A percentile compares a stretch with the other conserved stretches of the same genome.
Evolutionary conservation across 768 basidiomycete species (phyloP).

Genomic region (Tylopilus plumbeoviolaceoides): DNA sequence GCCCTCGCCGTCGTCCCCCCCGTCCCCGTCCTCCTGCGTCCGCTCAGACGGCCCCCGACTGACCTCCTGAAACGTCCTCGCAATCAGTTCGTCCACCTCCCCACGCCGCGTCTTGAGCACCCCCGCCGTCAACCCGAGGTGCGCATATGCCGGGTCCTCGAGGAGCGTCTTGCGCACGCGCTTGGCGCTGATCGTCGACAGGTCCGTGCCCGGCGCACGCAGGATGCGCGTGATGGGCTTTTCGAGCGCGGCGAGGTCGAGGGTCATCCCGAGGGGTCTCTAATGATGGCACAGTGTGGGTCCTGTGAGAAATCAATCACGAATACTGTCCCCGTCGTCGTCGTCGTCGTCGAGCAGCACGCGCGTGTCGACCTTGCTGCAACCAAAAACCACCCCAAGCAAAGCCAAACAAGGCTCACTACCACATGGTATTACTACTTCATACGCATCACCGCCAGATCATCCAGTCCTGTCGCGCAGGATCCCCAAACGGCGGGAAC

Average conservation of each 20-base stretch:
- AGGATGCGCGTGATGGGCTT: slow-evolving; percentile 66
- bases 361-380: slow-evolving; percentile 3
- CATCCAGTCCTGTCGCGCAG: slow-evolving; percentile 63
- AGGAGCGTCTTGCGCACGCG: slow-evolving; percentile 76
- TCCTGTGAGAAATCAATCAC: too few relatives aligned
- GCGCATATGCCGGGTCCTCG: slow-evolving; percentile 32
- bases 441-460: slow-evolving; percentile 42
- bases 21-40: slow-evolving; percentile 28
- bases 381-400: slow-evolving; percentile 12
- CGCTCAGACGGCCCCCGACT: slow-evolving; percentile 34
- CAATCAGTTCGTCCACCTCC: slow-evolving; percentile 68
- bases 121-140: slow-evolving; percentile 51
- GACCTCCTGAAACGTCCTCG: slow-evolving; percentile 58
- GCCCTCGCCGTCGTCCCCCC: not conserved
- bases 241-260: slow-evolving; percentile 53
- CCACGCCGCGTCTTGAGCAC: slow-evolving; percentile 63
- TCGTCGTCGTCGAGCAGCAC: slow-evolving; percentile 14
- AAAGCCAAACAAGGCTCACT: slow-evolving; percentile 20
- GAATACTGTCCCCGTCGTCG: slow-evolving; percentile 3
- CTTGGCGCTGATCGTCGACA: slow-evolving; percentile 81
- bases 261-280: slow-evolving; percentile 36
- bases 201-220: slow-evolving; percentile 70
- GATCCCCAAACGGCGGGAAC: slow-evolving; percentile 63
- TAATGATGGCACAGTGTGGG: too few relatives aligned
- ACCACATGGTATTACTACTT: not conserved